Evolutionary conservation across 1,284 basidiomycete genomes (phyloP), one percentile per base, ranked within the genome.

Genomic region (Moesziomyces sp.): DNA sequence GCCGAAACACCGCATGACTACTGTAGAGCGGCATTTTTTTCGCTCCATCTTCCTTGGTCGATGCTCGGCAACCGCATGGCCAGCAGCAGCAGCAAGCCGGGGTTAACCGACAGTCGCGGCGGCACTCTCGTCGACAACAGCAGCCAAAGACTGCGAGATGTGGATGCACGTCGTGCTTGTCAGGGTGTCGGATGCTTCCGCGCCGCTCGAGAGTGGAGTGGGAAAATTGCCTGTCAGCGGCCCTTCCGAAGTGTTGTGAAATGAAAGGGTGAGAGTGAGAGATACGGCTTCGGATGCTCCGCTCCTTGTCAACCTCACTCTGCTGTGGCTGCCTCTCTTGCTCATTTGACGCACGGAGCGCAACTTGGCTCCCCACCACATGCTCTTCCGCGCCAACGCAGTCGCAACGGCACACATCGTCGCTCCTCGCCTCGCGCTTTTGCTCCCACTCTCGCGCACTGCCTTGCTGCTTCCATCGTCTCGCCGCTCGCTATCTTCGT

Each of bases 321-420:
- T 16, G 5, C 35, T 18, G 35, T 38, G 11, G 13, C 35, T 38
- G 35, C 35, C 35, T 38, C 35, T 38, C 33, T 10, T 51, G 6
- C 45, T 18, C 6, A 18, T 11, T 8, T 11, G 2, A 30, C 30
- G 2, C 26, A 9, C 33, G 18, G 21, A 35, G 52, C 33, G 43
- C 52, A 47, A 43, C 51, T 24, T 57, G 45, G 43, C 47, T 58
- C 54, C 45, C 8, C 40, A 33, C 60, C 57, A 52, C 26, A 69
- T 69, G 66, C 56, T 52, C 46, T n/a, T 48, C 40, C 42, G 52
- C 46, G 33, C 56, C 19, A 42, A 52, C 52, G 28, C 52, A 47
- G 46, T 35, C 26, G 45, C 49, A 30, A 49, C 52, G 23, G 42
- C 46, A n/a, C 54, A 53, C 24, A 46, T 23, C 38, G 19, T 49